Evolutionary conservation across 352 stramenopile genomes (phyloP).

Genomic region (Aphanomyces astaci): DNA sequence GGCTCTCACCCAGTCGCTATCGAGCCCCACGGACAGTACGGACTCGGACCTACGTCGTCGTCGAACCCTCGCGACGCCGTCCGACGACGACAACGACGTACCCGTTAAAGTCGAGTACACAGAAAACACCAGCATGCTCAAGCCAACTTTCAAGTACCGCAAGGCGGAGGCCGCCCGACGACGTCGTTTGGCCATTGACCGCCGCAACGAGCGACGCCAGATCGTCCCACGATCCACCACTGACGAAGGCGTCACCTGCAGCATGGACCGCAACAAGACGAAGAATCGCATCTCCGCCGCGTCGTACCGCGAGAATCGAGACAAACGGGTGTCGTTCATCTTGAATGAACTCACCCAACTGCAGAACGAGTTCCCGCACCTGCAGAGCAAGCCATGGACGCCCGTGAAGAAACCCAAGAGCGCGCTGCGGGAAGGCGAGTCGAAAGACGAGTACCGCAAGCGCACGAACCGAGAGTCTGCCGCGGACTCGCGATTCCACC

Average conservation of each 20-base stretch:
- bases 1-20: no score
- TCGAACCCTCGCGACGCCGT: background rate
- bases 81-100: background rate
- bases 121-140: conserved; percentile 7
- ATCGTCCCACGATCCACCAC: conserved; percentile 4
- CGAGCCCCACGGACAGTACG: background rate
- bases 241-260: background rate
- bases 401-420: conserved; percentile 22
- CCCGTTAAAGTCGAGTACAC: conserved; percentile 1
- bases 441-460: conserved; percentile 22
- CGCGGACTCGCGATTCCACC: conserved; percentile 20
- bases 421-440: conserved; percentile 17
- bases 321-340: conserved; percentile 22
- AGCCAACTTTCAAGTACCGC: conserved; percentile 1
- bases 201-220: conserved; percentile 17
- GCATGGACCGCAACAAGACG: conserved; percentile 23
- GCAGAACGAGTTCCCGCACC: conserved; percentile 4
- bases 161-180: conserved; percentile 20
- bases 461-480: conserved; percentile 23
- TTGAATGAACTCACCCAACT: conserved; percentile 14
- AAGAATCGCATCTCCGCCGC: conserved; percentile 24
- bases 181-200: conserved; percentile 11
- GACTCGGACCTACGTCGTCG: background rate
- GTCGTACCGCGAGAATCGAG: conserved; percentile 21
- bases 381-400: conserved; percentile 12